A percentile compares a stretch with the other conserved stretches of the same genome.
Conservation (phyloP, 768 basidiomycete species). For the Boletus pseudopeckii region DNA sequence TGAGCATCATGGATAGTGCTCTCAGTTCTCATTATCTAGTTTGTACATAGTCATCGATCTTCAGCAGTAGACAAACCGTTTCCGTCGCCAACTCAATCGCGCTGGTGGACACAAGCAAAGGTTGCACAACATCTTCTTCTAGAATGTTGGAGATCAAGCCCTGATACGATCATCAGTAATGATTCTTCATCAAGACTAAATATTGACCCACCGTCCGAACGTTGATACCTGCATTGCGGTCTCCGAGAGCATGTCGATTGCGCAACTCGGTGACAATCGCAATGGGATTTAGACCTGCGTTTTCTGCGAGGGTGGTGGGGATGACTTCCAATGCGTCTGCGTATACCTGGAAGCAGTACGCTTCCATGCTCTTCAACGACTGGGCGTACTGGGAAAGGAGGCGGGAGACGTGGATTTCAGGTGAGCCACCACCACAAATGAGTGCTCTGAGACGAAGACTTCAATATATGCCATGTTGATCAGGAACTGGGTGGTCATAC, state of each 20-base stretch:
- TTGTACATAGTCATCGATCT: conserved; percentile 94
- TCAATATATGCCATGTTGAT: background rate
- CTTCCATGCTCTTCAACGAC: conserved; percentile 95
- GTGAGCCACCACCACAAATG: conserved; percentile 95
- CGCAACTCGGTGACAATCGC: conserved; percentile 97
- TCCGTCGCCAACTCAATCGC: conserved; percentile 95
- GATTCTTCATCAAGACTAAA: background rate
- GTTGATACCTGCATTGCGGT: conserved; percentile 94
- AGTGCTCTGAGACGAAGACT: conserved; percentile 55
- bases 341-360: conserved; percentile 98
- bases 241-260: conserved; percentile 94
- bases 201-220: conserved; percentile 77
- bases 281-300: conserved; percentile 96
- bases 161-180: conserved; percentile 37
- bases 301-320: conserved; percentile 95
- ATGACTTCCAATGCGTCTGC: conserved; percentile 98
- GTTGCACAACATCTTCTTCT: conserved; percentile 97
- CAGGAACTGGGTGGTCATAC: conserved; percentile 41
- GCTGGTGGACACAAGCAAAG: conserved; percentile 90
- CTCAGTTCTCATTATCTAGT: conserved; percentile 45
- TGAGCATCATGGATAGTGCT: background rate
- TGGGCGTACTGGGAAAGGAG: conserved; percentile 87
- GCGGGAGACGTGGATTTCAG: conserved; percentile 96
- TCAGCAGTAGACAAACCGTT: conserved; percentile 92
- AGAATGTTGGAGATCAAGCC: conserved; percentile 96